phyloP scores from a whole-genome alignment of 1,284 basidiomycete species.

The Melanopsichium pennsylvanicum region DNA sequence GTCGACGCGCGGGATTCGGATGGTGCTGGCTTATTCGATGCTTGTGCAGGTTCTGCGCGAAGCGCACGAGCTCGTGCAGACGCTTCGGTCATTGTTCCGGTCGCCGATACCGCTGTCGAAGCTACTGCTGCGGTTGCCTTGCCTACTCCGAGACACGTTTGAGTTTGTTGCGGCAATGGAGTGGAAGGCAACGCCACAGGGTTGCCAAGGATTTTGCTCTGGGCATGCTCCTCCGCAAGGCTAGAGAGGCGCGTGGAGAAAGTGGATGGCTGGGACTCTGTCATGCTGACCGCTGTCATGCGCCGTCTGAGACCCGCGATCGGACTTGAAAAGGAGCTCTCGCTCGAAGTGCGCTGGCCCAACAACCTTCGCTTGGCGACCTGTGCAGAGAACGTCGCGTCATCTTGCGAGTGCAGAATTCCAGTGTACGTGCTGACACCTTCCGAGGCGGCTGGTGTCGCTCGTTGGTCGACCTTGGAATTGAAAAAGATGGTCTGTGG shows the following conservation, averaged over 20 bases:
- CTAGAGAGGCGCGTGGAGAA: conserved; percentile 30
- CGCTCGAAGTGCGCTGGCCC: conserved; percentile 48
- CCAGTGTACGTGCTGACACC: conserved; percentile 34
- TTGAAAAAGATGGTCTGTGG: conserved; percentile 94
- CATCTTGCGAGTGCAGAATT: conserved; percentile 49
- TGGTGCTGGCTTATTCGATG: conserved; percentile 33
- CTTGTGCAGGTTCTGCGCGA: conserved; percentile 22
- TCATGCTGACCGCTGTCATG: conserved; percentile 18
- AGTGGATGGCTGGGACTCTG: conserved; percentile 23
- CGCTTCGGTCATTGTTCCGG: conserved; percentile 50
- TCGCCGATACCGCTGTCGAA: conserved; percentile 35
- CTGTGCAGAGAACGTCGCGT: conserved; percentile 47
- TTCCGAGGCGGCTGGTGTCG: conserved; percentile 10
- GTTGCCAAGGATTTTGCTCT: conserved; percentile 2
- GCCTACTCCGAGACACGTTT: conserved; percentile 40
- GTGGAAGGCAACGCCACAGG: conserved; percentile 1
- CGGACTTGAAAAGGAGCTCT: conserved; percentile 33
- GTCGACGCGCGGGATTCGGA: conserved; percentile 40
- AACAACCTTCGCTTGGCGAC: conserved; percentile 46
- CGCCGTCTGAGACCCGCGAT: conserved; percentile 48
- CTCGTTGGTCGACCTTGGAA: conserved; percentile 20
- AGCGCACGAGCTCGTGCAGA: conserved; percentile 33
- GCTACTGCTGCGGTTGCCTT: conserved; percentile 51
- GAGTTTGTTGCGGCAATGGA: conserved; percentile 28
- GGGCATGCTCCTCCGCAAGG: conserved; percentile 32